Evolutionary conservation across 495 filamentous ascomycete species (phyloP).

Genomic region (Aspergillus incahuasiensis): DNA sequence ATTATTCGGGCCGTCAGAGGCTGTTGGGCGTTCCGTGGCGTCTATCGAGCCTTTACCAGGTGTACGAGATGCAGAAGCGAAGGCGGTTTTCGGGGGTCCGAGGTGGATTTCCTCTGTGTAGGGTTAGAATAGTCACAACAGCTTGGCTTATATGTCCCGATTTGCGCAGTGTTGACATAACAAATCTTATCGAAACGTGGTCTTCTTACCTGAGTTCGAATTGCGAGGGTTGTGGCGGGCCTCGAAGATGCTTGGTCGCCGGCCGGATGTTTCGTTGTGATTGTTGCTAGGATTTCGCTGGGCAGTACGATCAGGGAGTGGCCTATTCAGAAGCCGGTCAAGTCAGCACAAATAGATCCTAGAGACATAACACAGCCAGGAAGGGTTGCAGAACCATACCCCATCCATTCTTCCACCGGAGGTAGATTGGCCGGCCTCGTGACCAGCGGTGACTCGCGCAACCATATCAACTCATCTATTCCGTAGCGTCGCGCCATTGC

Average conservation of each 20-base stretch:
- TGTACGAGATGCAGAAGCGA: constrained; percentile 73
- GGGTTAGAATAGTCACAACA: constrained; percentile 25
- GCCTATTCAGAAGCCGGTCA: constrained; percentile 26
- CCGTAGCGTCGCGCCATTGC: constrained; percentile 65
- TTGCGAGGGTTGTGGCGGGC: constrained; percentile 58
- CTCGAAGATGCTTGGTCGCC: constrained; percentile 58
- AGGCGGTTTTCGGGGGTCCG: constrained; percentile 80
- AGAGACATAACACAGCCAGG: constrained; percentile 1
- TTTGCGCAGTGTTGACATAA: not conserved
- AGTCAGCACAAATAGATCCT: constrained; percentile 20
- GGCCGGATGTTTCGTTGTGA: constrained; percentile 31
- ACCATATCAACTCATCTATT: constrained; percentile 67
- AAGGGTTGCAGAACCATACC: constrained; percentile 51
- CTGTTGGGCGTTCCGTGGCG: constrained; percentile 38
- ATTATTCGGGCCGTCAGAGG: constrained; percentile 44
- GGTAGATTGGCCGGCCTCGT: constrained; percentile 76
- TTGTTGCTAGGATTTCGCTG: constrained; percentile 47
- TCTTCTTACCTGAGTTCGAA: constrained; percentile 49
- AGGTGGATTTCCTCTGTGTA: constrained; percentile 79
- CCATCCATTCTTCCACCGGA: constrained; percentile 97
- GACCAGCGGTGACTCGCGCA: constrained; percentile 81
- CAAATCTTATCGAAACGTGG: not conserved
- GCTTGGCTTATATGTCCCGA: not conserved
- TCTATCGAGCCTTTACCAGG: constrained; percentile 50
- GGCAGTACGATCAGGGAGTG: constrained; percentile 42